Evolutionary conservation across 2,329 filamentous ascomycete species (phyloP).

Genomic region (Diaporthe longicolla): DNA sequence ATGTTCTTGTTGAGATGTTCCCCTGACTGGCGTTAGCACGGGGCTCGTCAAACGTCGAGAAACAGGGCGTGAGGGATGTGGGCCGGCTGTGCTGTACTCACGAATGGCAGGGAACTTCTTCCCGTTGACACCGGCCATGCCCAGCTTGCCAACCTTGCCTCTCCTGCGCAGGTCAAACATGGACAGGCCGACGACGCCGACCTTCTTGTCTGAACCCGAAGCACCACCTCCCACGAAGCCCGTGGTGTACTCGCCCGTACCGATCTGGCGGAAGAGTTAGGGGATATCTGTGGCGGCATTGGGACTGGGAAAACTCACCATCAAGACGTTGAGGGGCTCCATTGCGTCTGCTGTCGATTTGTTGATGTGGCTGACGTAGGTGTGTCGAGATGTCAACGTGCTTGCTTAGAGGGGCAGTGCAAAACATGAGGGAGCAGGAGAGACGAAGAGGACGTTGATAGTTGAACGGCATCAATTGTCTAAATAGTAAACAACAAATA

Average conservation of each 20-base stretch:
- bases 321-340: slow-evolving; percentile 76
- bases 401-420: not conserved
- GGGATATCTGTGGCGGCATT: not conserved
- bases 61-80: not conserved
- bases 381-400: not conserved
- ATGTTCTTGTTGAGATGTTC: slow-evolving; percentile 92
- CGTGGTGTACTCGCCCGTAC: slow-evolving; percentile 97
- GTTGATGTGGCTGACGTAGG: not conserved
- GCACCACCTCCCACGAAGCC: slow-evolving; percentile 89
- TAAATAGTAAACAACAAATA: slow-evolving; percentile 23
- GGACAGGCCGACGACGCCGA: slow-evolving; percentile 91
- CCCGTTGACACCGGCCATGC: slow-evolving; percentile 92
- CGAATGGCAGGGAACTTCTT: slow-evolving; percentile 93
- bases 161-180: slow-evolving; percentile 90
- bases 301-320: slow-evolving; percentile 63
- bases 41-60: not conserved
- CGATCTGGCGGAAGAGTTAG: slow-evolving; percentile 68
- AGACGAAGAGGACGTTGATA: not conserved
- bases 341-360: slow-evolving; percentile 52
- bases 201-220: slow-evolving; percentile 94
- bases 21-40: slow-evolving; percentile 72
- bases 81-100: slow-evolving; percentile 57
- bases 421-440: not conserved
- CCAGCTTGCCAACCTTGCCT: slow-evolving; percentile 87
- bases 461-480: slow-evolving; percentile 13